Percentiles rank a stretch among this genome's conserved stretches.
Conservation (phyloP, 257 asterid genomes). For the Eucommia ulmoides region DNA sequence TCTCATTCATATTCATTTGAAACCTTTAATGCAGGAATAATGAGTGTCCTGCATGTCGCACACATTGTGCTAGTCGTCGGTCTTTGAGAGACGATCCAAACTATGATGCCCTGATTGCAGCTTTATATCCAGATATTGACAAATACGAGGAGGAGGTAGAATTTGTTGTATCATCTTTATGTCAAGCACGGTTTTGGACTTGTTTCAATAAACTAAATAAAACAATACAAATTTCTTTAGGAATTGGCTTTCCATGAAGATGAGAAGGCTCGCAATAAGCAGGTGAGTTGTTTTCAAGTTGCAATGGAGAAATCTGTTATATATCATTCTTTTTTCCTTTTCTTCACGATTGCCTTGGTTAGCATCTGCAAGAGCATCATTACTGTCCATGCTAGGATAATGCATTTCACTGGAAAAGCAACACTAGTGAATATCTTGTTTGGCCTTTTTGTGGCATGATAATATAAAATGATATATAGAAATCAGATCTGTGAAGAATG, state of each 20-base stretch:
- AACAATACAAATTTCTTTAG: constrained; percentile 16
- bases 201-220: too few relatives aligned
- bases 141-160: constrained; percentile 92
- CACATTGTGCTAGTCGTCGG: constrained; percentile 99
- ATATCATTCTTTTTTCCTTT: too few relatives aligned
- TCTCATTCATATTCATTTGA: constrained; percentile 10
- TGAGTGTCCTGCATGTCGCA: constrained; percentile 99
- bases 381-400: not conserved
- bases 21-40: constrained; percentile 55
- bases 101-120: constrained; percentile 83
- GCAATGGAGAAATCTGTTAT: constrained; percentile 1
- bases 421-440: not conserved
- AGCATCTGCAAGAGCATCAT: not conserved
- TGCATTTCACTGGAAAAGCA: not conserved
- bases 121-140: constrained; percentile 87
- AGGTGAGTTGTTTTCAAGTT: constrained; percentile 31
- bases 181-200: too few relatives aligned
- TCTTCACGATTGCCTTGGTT: not conserved
- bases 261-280: constrained; percentile 4
- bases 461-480: too few relatives aligned
- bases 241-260: constrained; percentile 4
- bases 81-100: constrained; percentile 98
- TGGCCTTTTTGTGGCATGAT: not conserved
- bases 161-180: too few relatives aligned
- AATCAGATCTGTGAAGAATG: not conserved